Evolutionary conservation across 73 alveolate species (phyloP), one percentile per base, ranked within the genome.

Genomic region (Tetrahymena malaccensis): DNA sequence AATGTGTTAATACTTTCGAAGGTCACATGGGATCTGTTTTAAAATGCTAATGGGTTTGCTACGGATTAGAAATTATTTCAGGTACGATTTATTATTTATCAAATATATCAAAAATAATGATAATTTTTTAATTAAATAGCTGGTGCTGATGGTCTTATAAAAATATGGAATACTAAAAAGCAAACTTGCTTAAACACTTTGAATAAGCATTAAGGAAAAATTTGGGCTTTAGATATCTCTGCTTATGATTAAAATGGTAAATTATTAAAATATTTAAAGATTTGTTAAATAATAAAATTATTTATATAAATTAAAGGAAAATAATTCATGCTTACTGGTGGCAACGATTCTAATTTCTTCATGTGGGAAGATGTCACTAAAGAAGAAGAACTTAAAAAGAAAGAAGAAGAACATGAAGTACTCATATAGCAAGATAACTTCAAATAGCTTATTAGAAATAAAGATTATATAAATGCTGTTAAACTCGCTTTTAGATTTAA

Each of bases 131-230:
- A 27, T 25, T 3, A 70, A 50, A 13, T 50, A 70, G 89, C 89
- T 37, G 98, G 98, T 19, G 98, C 98, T 10, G 99, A 98, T 94
- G 99, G 99, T 22, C 85, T 97, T 35, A 97, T 98, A 33, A 99
- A 99, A 96, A 94, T 99, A 93, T 99, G 99, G 99, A 98, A 99
- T 94, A 93, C 98, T 58, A 98, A 98, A 97, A 98, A 98, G 85
- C 95, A 98, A 55, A 97, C 96, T 94, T 98, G 99, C 95, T 96
- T 99, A 22, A 96, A 97, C 94, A 97, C 99, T 27, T 96, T 98
- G 93, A 98, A 98, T 84, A 97, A 97, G 94, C 99, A 99, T 93
- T 98, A 98, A 4, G 99, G 98, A 85, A 99, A 98, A 95, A 98
- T 99, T 12, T 99, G 99, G 99, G 99, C 99, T 19, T 56, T 99